Conservation (phyloP, 2,329 filamentous ascomycete species). For the Colletotrichum orbiculare region DNA sequence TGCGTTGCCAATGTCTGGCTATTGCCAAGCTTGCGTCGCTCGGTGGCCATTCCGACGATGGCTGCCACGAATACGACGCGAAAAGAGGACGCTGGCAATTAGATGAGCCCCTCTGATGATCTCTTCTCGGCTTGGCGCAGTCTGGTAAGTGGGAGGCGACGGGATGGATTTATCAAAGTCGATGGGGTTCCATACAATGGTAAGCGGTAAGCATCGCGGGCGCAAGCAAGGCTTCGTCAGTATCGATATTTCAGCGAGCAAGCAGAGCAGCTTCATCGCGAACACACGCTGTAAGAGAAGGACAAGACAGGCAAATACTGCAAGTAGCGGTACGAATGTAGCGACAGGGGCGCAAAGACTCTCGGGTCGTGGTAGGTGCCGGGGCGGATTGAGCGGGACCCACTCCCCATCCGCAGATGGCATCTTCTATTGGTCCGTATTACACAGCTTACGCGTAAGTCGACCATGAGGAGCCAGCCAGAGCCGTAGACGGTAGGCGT, state of each 20-base stretch:
- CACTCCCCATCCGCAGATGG: conserved; percentile 21
- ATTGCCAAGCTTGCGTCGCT: conserved; percentile 30
- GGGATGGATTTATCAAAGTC: conserved; percentile 15
- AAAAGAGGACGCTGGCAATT: conserved; percentile 5
- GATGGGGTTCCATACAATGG: not conserved
- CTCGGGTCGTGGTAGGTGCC: conserved; percentile 35
- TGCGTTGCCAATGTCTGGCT: conserved; percentile 26
- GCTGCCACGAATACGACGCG: conserved; percentile 2
- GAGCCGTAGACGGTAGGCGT: conserved; percentile 14
- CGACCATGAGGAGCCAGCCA: conserved; percentile 37
- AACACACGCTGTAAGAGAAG: no score
- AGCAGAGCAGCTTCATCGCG: no score
- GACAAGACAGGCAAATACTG: not conserved
- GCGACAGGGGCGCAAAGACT: not conserved
- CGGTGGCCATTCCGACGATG: conserved; percentile 23
- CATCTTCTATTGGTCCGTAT: conserved; percentile 40
- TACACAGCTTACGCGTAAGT: conserved; percentile 47
- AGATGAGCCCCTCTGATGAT: conserved; percentile 11
- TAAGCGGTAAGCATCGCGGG: no score
- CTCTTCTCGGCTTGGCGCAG: conserved; percentile 24
- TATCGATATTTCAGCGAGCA: no score
- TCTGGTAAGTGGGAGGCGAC: conserved; percentile 29
- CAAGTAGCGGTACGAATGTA: conserved; percentile 3
- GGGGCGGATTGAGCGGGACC: conserved; percentile 28
- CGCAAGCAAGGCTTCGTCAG: no score